phyloP scores from a whole-genome alignment of 352 stramenopile genomes.

The Thraustochytrium striatum region DNA sequence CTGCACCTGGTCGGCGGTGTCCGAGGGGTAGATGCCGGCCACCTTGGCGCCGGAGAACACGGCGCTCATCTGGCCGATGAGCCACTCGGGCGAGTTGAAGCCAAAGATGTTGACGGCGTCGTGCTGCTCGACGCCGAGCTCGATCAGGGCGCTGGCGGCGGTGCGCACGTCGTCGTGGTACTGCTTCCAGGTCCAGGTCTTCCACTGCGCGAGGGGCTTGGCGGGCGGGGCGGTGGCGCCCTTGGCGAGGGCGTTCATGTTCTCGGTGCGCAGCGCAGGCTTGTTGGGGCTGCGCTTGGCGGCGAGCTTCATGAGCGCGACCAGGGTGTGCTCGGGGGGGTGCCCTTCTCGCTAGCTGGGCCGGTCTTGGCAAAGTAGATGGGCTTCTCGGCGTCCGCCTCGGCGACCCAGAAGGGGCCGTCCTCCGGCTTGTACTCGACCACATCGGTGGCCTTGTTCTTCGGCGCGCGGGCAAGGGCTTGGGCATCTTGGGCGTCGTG shows the following conservation, averaged over 20 bases:
- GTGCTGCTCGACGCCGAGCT: slow-evolving; percentile 65
- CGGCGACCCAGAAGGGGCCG: not conserved
- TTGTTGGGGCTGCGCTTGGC: slow-evolving; percentile 50
- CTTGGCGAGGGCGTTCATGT: not conserved
- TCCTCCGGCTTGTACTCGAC: not conserved
- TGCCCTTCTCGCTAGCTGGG: not conserved
- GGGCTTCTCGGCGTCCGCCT: not conserved
- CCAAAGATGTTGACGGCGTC: slow-evolving; percentile 73
- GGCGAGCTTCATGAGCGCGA: slow-evolving; percentile 54
- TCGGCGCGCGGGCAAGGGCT: slow-evolving; percentile 44
- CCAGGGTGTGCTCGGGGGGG: slow-evolving; percentile 51
- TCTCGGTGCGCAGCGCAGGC: slow-evolving; percentile 49
- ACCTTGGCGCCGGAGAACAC: slow-evolving; percentile 72
- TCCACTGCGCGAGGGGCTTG: slow-evolving; percentile 22
- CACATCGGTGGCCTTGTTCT: slow-evolving; percentile 7
- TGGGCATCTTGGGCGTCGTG: slow-evolving; percentile 40
- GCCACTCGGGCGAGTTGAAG: slow-evolving; percentile 77
- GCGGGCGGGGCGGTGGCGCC: not conserved
- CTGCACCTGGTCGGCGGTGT: slow-evolving; percentile 65
- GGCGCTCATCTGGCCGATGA: slow-evolving; percentile 68
- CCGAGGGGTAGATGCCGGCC: slow-evolving; percentile 75
- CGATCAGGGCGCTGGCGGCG: slow-evolving; percentile 70
- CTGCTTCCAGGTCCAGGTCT: slow-evolving; percentile 58
- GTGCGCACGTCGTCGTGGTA: slow-evolving; percentile 66
- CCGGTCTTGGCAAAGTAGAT: not conserved